Percentiles rank a stretch among this genome's conserved stretches.
Conservation (phyloP, 139 green algal species). For the Micractinium conductrix region DNA sequence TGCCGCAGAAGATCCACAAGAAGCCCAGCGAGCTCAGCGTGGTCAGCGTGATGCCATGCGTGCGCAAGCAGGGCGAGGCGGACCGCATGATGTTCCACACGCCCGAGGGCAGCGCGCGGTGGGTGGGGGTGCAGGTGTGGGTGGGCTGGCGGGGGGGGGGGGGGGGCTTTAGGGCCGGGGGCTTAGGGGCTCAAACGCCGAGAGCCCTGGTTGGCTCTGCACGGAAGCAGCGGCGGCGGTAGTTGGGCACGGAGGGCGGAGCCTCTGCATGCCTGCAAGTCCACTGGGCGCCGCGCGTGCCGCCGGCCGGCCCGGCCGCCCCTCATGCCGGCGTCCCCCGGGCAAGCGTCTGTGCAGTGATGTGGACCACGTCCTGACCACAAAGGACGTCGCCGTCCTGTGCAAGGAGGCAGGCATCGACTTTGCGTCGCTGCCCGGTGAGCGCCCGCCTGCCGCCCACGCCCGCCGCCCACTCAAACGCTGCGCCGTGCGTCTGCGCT, state of each 20-base stretch:
- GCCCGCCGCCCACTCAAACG: background rate
- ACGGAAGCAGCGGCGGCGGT: too few species aligned
- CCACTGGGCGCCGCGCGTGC: too few species aligned
- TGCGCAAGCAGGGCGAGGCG: conserved; percentile 72
- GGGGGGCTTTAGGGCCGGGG: background rate
- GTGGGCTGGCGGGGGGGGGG: background rate
- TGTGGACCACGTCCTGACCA: conserved; percentile 37
- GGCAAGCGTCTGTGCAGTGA: background rate
- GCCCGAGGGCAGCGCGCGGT: background rate
- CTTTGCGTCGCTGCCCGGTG: too few species aligned
- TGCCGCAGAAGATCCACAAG: conserved; percentile 31
- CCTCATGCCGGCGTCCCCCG: background rate
- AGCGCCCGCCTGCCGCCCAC: too few species aligned
- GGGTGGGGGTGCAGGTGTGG: conserved; percentile 1
- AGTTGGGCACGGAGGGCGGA: too few species aligned
- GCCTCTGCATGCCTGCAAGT: too few species aligned
- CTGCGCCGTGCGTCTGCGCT: background rate
- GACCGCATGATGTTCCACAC: conserved; percentile 63
- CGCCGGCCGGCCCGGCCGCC: too few species aligned
- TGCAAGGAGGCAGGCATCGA: too few species aligned
- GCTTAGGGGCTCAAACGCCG: too few species aligned
- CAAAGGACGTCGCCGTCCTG: background rate
- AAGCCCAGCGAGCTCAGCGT: conserved; percentile 46
- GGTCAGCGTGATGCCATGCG: conserved; percentile 75
- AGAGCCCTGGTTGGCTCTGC: background rate